phyloP scores from a whole-genome alignment of 2,329 filamentous ascomycete species.

The Colletotrichum australisinense region DNA sequence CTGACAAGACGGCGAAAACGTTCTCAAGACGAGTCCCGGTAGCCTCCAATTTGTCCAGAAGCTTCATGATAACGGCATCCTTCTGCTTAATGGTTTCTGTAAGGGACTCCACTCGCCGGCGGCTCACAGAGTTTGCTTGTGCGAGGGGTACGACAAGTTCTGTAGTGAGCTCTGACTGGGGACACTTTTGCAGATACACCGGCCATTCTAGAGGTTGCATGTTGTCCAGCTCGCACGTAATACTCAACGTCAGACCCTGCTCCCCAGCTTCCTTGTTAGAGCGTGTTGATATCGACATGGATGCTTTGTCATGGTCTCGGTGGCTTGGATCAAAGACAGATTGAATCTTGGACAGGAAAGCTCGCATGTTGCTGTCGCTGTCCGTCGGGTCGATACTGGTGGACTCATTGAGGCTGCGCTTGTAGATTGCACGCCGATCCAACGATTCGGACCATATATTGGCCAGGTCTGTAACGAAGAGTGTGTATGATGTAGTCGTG shows the following conservation, averaged over 20 bases:
- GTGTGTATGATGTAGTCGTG: constrained; percentile 66
- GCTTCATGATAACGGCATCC: constrained; percentile 60
- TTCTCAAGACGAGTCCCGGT: constrained; percentile 63
- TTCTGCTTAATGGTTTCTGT: constrained; percentile 58
- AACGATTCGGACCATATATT: constrained; percentile 79
- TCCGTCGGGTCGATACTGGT: constrained; percentile 81
- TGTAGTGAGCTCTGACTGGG: constrained; percentile 55
- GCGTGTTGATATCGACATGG: constrained; percentile 54
- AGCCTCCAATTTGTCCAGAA: constrained; percentile 66
- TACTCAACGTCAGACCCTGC: constrained; percentile 60
- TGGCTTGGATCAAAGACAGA: constrained; percentile 61
- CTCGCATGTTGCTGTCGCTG: constrained; percentile 73
- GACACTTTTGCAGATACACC: constrained; percentile 63
- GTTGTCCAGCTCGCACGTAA: constrained; percentile 73
- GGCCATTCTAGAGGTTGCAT: constrained; percentile 74
- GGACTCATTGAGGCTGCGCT: constrained; percentile 70
- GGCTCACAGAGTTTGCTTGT: constrained; percentile 55
- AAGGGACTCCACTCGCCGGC: constrained; percentile 56
- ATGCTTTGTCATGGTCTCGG: constrained; percentile 55
- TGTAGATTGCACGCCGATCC: constrained; percentile 69
- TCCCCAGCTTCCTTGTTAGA: constrained; percentile 48
- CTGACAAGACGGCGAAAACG: constrained; percentile 61
- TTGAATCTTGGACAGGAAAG: constrained; percentile 73
- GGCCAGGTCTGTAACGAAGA: constrained; percentile 78
- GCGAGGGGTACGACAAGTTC: constrained; percentile 65